phyloP scores from a whole-genome alignment of 2,329 filamentous ascomycete species.

The Fusarium sororula region DNA sequence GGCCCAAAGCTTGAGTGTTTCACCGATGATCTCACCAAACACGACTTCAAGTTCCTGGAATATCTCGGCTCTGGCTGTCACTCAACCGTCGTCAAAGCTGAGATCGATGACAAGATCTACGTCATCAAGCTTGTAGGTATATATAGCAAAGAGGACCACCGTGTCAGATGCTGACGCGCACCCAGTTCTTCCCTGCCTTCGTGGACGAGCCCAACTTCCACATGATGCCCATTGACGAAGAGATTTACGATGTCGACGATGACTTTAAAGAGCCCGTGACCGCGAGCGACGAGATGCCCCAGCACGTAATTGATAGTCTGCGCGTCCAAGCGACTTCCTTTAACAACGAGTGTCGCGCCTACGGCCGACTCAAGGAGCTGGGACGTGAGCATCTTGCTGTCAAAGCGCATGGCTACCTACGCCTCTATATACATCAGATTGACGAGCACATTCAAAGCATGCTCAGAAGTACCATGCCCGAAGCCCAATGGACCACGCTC shows the following conservation, averaged over 20 bases:
- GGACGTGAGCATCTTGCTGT: constrained; percentile 1
- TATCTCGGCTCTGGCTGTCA: not conserved
- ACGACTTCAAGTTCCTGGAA: not conserved
- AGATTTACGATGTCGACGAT: too few relatives aligned
- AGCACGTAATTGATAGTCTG: not conserved
- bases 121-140: constrained; percentile 11
- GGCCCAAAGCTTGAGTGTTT: constrained; percentile 18
- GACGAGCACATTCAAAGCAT: not conserved
- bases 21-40: not conserved
- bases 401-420: constrained; percentile 9
- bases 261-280: too few relatives aligned
- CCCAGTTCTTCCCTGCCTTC: not conserved
- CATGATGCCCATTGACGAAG: not conserved
- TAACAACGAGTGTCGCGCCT: constrained; percentile 19
- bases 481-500: fast-evolving
- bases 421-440: not conserved
- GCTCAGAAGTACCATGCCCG: not conserved
- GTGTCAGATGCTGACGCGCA: fast-evolving
- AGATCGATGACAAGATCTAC: constrained; percentile 1
- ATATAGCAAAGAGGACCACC: fast-evolving
- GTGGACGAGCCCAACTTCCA: not conserved
- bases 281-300: not conserved
- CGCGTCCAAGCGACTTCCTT: not conserved
- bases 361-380: constrained; percentile 18
- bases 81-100: not conserved